These are phyloP conservation scores for Fragilaria crotonensis DNA, from an alignment of 108 stramenopile species.

Conservation along the genomic window DNA sequence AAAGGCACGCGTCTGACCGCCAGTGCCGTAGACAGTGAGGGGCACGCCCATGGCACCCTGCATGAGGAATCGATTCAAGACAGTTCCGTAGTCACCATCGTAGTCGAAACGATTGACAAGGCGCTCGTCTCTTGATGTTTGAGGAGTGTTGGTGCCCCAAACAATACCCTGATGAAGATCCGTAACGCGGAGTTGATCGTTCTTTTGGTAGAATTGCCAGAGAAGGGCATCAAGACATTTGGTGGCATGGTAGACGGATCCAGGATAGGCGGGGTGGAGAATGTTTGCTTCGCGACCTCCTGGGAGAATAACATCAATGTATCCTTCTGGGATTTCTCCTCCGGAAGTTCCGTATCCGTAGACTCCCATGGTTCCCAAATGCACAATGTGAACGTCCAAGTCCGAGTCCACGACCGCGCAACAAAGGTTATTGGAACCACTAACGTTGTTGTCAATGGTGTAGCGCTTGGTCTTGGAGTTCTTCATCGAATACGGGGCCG, in stretches of 20 bases:
- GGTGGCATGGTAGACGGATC: conserved; percentile 93
- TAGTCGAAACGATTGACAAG: conserved; percentile 98
- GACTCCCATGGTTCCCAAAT: conserved; percentile 98
- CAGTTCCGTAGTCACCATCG: conserved; percentile 98
- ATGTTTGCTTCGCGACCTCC: conserved; percentile 88
- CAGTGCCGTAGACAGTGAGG: conserved; percentile 96
- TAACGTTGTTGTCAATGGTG: conserved; percentile 97
- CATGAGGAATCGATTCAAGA: conserved; percentile 97
- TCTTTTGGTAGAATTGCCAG: conserved; percentile 98
- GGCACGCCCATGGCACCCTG: conserved; percentile 96
- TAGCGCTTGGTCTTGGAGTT: conserved; percentile 90
- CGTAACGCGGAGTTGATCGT: conserved; percentile 91
- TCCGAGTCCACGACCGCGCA: conserved; percentile 93
- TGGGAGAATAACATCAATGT: conserved; percentile 96
- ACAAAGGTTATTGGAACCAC: conserved; percentile 94
- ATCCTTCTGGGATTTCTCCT: conserved; percentile 98
- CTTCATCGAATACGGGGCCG: conserved; percentile 97
- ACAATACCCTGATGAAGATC: conserved; percentile 99
- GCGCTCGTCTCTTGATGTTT: conserved; percentile 90
- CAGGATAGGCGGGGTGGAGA: conserved; percentile 97
- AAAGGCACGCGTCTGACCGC: conserved; percentile 96
- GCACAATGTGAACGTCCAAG: conserved; percentile 94
- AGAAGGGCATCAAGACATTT: conserved; percentile 96
- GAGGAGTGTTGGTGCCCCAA: conserved; percentile 99
- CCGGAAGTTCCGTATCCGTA: conserved; percentile 98